These are phyloP conservation scores for Naumovozyma castellii DNA, from an alignment of 805 yeast species.

Conservation along the genomic window DNA sequence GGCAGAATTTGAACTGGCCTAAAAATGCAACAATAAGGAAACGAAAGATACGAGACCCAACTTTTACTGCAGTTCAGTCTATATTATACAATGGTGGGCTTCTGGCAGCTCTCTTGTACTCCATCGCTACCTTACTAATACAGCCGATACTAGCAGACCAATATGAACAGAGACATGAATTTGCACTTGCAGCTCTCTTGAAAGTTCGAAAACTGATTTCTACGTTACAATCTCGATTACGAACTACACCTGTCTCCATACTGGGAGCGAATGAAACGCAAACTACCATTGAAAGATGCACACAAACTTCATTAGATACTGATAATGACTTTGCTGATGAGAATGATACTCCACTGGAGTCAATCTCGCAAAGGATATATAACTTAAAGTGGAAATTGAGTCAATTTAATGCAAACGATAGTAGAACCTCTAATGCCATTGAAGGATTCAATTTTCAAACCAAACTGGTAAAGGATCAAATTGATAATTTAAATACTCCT, in stretches of 20 bases:
- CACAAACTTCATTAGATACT: conserved; percentile 17
- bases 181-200: conserved; percentile 23
- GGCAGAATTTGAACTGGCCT: background rate
- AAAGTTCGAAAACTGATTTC: conserved; percentile 25
- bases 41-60: conserved; percentile 5
- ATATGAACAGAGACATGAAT: conserved; percentile 33
- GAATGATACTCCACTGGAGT: conserved; percentile 7
- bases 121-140: conserved; percentile 12
- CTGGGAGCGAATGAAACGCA: conserved; percentile 33
- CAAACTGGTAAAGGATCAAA: conserved; percentile 18
- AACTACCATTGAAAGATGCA: conserved; percentile 25
- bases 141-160: conserved; percentile 35
- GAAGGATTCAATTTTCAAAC: conserved; percentile 26
- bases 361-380: background rate
- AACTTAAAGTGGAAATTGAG: conserved; percentile 11
- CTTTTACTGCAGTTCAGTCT: conserved; percentile 14
- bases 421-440: conserved; percentile 9
- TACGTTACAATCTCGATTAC: conserved; percentile 19
- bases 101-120: conserved; percentile 10
- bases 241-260: conserved; percentile 33
- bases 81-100: conserved; percentile 25
- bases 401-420: conserved; percentile 17
- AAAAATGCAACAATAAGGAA: background rate
- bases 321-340: conserved; percentile 12
- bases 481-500: conserved; percentile 10